phyloP scores from a whole-genome alignment of 768 basidiomycete genomes.

The Lentinula raphanica region DNA sequence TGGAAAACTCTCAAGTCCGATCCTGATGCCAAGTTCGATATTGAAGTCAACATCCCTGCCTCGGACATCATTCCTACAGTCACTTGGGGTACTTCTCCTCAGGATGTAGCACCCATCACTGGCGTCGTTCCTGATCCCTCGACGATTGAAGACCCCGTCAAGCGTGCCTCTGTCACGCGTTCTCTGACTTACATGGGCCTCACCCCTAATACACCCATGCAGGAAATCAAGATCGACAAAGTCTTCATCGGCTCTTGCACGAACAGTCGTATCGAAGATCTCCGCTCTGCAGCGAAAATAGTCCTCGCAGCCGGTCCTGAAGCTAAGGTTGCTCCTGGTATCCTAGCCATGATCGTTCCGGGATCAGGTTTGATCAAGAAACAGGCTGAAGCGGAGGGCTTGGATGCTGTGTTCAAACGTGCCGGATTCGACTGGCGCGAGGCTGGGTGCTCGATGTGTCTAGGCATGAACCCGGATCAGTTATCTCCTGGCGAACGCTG shows the following conservation, averaged over 20 bases:
- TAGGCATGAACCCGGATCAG: constrained; percentile 95
- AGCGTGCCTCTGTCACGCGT: constrained; percentile 66
- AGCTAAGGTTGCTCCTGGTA: constrained; percentile 65
- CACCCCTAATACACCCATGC: constrained; percentile 68
- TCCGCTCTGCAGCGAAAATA: constrained; percentile 80
- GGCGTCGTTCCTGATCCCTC: constrained; percentile 76
- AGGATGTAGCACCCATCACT: constrained; percentile 81
- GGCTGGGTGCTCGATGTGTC: constrained; percentile 93
- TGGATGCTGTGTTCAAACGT: constrained; percentile 81
- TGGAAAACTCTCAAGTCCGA: constrained; percentile 80
- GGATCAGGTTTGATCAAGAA: constrained; percentile 88
- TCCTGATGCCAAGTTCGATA: constrained; percentile 79
- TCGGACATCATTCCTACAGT: constrained; percentile 86
- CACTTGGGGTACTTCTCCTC: constrained; percentile 91
- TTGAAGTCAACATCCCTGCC: constrained; percentile 73
- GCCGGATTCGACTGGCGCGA: constrained; percentile 96
- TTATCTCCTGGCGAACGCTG: constrained; percentile 78
- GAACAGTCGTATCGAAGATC: constrained; percentile 90
- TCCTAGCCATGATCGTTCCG: constrained; percentile 88
- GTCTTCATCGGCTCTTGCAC: constrained; percentile 95
- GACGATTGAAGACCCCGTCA: constrained; percentile 55
- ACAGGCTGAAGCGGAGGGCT: constrained; percentile 85
- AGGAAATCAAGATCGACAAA: constrained; percentile 78
- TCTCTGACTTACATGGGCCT: constrained; percentile 88
- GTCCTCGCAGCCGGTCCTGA: constrained; percentile 68